Evolutionary conservation across 1,284 basidiomycete species (phyloP), one percentile per base, ranked within the genome.

Genomic region (Puccinia triticina): DNA sequence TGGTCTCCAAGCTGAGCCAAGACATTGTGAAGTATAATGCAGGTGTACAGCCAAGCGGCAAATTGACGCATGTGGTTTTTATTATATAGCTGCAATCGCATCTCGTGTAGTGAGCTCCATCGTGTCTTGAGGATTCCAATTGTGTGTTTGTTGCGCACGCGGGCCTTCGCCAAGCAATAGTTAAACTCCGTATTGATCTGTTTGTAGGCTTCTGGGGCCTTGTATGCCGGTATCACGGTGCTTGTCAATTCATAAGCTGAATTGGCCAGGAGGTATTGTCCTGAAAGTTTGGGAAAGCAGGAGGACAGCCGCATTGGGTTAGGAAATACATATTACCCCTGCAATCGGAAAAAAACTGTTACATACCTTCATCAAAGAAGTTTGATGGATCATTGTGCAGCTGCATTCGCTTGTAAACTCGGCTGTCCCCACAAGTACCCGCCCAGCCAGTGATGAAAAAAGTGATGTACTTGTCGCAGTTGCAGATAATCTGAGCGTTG

Each of bases 131-230:
- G 23, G 40, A 43, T 43, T 12, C 40, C 40, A 43, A 43, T 43
- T 43, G 40, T 43, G 40, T 43, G 40, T 43, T 61, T 40, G 12
- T 67, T 77, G 0, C 23, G 26, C 0, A 77, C 59, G 7, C 26
- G 61, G 10, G 64, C 18, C 48, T 77, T 77, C 8, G 76, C 61
- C 0, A 77, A 10, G 14, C 76, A 77, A 18, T 66, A 77, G 34
- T 67, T 77, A 18, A 77, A 77, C 18, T 64, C 61, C 1, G 37
- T 32, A 43, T 77, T 77, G 7, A 21, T 40, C 7, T 8, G 34
- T 16, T 26, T 34, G 11, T 64, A 46, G 2, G 75, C 26, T 2
- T 57, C 59, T 26, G 57, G 75, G 1, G 57, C 32, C 59, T 66
- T 77, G 59, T 61, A 61, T 40, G 57, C 61, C 0, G 75, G 59